phyloP scores from a whole-genome alignment of 2,329 filamentous ascomycete species.

The Alternaria atra region DNA sequence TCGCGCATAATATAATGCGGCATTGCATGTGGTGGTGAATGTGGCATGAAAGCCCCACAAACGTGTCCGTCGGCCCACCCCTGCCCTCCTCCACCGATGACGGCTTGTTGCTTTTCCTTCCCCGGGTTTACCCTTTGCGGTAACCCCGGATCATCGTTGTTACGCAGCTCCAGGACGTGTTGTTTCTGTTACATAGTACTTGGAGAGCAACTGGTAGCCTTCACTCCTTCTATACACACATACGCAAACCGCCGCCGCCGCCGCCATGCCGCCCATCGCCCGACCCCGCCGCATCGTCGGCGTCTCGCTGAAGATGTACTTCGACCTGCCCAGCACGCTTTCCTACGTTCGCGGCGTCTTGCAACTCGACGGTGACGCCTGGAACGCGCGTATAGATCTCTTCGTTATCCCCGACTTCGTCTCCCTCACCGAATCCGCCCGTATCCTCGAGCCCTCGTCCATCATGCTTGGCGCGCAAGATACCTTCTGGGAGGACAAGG shows the following conservation, averaged over 20 bases:
- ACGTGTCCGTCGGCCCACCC: constrained; percentile 4
- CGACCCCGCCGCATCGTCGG: constrained; percentile 71
- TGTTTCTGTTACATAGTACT: not conserved
- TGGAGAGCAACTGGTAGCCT: not conserved
- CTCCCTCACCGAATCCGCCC: constrained; percentile 65
- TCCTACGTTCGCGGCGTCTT: constrained; percentile 57
- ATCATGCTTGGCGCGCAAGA: constrained; percentile 80
- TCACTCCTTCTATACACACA: not conserved
- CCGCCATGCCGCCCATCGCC: constrained; percentile 42
- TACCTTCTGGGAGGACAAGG: constrained; percentile 72
- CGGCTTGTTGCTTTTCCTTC: not conserved
- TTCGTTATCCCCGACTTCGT: constrained; percentile 83
- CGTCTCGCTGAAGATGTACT: constrained; percentile 83
- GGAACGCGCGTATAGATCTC: constrained; percentile 68
- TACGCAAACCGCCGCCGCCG: not conserved
- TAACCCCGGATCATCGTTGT: constrained; percentile 8
- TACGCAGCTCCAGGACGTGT: constrained; percentile 1
- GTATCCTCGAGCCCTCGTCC: constrained; percentile 59
- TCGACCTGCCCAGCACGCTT: constrained; percentile 70
- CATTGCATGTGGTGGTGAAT: constrained; percentile 7
- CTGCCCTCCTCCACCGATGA: constrained; percentile 1
- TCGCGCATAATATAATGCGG: constrained; percentile 10
- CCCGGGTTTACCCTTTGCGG: constrained; percentile 13
- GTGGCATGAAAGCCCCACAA: constrained; percentile 13
- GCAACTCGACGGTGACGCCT: constrained; percentile 60